Conservation (phyloP, 169 alveolate species). For the Plasmodium knowlesi region DNA sequence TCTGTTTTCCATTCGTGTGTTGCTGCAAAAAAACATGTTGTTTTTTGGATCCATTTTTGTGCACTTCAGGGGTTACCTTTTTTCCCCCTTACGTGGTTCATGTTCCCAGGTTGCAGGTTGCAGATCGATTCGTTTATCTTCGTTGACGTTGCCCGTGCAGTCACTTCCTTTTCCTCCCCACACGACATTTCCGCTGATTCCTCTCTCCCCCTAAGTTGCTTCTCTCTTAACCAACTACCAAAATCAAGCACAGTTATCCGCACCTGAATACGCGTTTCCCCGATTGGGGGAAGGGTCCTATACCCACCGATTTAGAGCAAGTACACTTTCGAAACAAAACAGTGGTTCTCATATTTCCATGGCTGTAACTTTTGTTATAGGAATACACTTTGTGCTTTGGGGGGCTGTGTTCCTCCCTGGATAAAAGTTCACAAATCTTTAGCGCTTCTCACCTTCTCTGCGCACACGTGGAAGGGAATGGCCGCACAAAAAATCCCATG, state of each 20-base stretch:
- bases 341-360: background rate
- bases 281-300: background rate
- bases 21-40: slow-evolving; percentile 19
- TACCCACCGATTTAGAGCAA: background rate
- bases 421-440: too few relatives aligned
- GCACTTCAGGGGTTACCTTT: background rate
- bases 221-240: background rate
- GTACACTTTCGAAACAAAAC: background rate
- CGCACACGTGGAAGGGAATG: background rate
- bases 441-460: background rate
- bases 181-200: background rate
- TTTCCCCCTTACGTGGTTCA: slow-evolving; percentile 19
- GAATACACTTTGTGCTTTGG: background rate
- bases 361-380: background rate
- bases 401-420: background rate
- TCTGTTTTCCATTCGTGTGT: slow-evolving; percentile 17
- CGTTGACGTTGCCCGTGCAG: background rate
- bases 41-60: slow-evolving; percentile 35
- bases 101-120: background rate
- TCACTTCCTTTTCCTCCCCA: background rate
- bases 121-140: background rate
- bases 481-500: background rate
- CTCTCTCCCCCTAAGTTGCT: background rate
- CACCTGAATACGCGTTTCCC: background rate
- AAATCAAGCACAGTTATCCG: background rate